Evolutionary conservation across 306 rosid species (phyloP).

Genomic region (Hippophae rhamnoides): DNA sequence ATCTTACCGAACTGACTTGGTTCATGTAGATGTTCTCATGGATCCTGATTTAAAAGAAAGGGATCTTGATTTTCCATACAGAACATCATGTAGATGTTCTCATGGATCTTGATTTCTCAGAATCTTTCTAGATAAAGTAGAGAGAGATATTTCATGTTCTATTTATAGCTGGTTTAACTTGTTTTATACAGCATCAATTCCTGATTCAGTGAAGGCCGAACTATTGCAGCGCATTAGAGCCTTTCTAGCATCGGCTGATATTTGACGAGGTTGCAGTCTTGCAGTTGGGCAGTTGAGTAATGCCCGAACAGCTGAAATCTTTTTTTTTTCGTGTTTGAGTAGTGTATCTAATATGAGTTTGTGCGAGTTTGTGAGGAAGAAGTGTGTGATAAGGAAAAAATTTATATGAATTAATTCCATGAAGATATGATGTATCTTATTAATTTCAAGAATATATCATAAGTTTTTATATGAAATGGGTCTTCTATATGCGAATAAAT

Average conservation of each 20-base stretch:
- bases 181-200: constrained; percentile 49
- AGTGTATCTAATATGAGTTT: not conserved
- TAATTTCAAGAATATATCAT: too few relatives aligned
- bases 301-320: not conserved
- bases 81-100: too few relatives aligned
- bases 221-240: constrained; percentile 58
- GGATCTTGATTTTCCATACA: too few relatives aligned
- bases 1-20: too few relatives aligned
- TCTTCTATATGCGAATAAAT: too few relatives aligned
- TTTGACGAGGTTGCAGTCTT: constrained; percentile 15
- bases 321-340: not conserved
- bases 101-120: not conserved
- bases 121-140: not conserved
- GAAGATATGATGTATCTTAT: too few relatives aligned
- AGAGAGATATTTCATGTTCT: not conserved
- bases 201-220: constrained; percentile 67
- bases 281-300: not conserved
- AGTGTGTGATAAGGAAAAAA: too few relatives aligned
- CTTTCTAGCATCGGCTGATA: constrained; percentile 50
- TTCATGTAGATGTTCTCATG: too few relatives aligned
- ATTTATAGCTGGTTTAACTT: constrained; percentile 7
- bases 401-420: too few relatives aligned
- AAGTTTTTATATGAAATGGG: too few relatives aligned
- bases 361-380: not conserved
- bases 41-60: too few relatives aligned